A percentile compares a stretch with the other conserved stretches of the same genome.
phyloP scores from a whole-genome alignment of 768 basidiomycete genomes.

The Pulveroboletus ravenelii region DNA sequence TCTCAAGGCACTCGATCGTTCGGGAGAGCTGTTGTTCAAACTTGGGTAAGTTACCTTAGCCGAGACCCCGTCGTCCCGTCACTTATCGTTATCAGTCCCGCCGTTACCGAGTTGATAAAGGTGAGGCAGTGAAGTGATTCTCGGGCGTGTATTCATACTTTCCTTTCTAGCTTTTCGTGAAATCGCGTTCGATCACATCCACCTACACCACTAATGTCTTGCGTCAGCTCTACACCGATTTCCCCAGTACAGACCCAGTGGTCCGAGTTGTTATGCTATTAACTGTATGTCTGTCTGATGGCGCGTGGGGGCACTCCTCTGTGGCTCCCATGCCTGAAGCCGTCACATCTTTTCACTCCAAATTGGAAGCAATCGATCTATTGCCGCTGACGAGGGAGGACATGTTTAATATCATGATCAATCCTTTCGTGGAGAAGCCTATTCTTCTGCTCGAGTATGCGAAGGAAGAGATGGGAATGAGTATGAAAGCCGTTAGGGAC shows the following conservation, averaged over 20 bases:
- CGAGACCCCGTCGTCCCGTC: not conserved
- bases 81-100: slow-evolving; percentile 23
- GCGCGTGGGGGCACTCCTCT: slow-evolving; percentile 24
- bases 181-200: slow-evolving; percentile 60
- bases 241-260: slow-evolving; percentile 53
- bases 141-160: slow-evolving; percentile 2
- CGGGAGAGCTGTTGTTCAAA: slow-evolving; percentile 63
- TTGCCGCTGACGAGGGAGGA: slow-evolving; percentile 55
- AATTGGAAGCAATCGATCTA: slow-evolving; percentile 53
- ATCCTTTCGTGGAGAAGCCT: slow-evolving; percentile 65
- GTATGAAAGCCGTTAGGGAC: slow-evolving; percentile 35
- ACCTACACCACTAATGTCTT: slow-evolving; percentile 47
- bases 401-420: slow-evolving; percentile 57
- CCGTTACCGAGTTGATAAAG: slow-evolving; percentile 66
- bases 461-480: slow-evolving; percentile 40
- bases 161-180: slow-evolving; percentile 55
- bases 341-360: slow-evolving; percentile 37
- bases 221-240: slow-evolving; percentile 61
- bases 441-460: slow-evolving; percentile 49
- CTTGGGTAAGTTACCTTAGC: slow-evolving; percentile 45
- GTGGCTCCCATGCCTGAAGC: slow-evolving; percentile 24
- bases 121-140: slow-evolving; percentile 30
- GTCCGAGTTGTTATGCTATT: slow-evolving; percentile 74
- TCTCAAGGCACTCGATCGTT: slow-evolving; percentile 60
- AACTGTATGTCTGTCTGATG: slow-evolving; percentile 49